phyloP scores from a whole-genome alignment of 192 early-diverging fungal species.

The Podila epicladia region DNA sequence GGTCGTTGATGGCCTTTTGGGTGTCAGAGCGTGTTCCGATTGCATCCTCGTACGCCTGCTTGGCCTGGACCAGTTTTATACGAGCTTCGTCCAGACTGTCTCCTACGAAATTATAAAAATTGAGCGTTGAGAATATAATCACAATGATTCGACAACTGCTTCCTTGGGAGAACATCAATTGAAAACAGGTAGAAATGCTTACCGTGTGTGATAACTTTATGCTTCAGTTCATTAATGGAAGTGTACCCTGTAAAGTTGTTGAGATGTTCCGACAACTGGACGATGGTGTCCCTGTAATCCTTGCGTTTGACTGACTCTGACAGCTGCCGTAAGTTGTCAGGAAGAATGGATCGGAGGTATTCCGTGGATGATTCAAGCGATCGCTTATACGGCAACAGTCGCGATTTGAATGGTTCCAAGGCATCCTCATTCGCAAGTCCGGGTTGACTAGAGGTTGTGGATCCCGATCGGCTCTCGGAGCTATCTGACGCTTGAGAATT shows the following conservation, averaged over 20 bases:
- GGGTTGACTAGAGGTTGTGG: background rate
- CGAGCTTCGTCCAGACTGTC: conserved; percentile 32
- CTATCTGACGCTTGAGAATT: background rate
- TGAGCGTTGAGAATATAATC: background rate
- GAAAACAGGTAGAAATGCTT: background rate
- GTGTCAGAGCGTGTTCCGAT: conserved; percentile 64
- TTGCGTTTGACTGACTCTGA: conserved; percentile 46
- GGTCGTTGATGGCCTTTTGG: conserved; percentile 81
- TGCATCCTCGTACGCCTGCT: conserved; percentile 64
- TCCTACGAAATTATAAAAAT: conserved; percentile 5
- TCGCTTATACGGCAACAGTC: conserved; percentile 30
- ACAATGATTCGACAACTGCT: no score
- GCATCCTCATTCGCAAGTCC: conserved; percentile 6
- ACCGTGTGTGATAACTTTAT: conserved; percentile 69
- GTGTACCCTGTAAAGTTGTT: conserved; percentile 81
- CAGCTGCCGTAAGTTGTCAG: conserved; percentile 26
- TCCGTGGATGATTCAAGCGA: conserved; percentile 29
- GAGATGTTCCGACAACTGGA: conserved; percentile 55
- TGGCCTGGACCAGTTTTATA: conserved; percentile 48
- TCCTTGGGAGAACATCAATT: no score
- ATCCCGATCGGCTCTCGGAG: background rate
- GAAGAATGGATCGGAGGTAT: conserved; percentile 30
- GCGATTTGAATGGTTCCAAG: conserved; percentile 22
- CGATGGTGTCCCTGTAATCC: conserved; percentile 33
- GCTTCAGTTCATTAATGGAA: conserved; percentile 71